Conservation (phyloP, 371 early-diverging fungal species). For the Phascolomyces articulosus region DNA sequence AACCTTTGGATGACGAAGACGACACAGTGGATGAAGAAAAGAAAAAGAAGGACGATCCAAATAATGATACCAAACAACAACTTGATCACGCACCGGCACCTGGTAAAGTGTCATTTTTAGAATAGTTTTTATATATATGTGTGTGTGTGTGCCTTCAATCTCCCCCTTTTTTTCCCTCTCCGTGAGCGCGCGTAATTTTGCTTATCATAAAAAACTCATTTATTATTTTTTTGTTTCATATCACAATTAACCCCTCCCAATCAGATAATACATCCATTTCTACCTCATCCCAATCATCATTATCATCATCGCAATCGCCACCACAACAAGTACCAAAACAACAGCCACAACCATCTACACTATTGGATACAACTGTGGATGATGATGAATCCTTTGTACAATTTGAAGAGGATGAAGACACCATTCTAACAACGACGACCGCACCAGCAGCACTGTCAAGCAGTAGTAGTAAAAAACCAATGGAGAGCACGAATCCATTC, state of each 20-base stretch:
- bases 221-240: no score
- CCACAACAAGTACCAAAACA: slow-evolving; percentile 8
- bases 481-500: not conserved
- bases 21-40: not conserved
- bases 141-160: no score
- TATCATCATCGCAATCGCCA: not conserved
- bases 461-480: not conserved
- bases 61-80: not conserved
- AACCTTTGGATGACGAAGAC: slow-evolving; percentile 26
- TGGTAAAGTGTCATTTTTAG: not conserved
- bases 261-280: not conserved
- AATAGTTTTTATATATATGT: no score
- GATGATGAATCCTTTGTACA: slow-evolving; percentile 48
- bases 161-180: no score
- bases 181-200: no score
- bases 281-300: not conserved
- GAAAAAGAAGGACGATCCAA: not conserved
- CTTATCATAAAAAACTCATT: no score
- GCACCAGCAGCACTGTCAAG: no score
- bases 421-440: slow-evolving; percentile 7
- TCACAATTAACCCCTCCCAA: not conserved
- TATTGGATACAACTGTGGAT: not conserved
- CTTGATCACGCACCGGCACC: not conserved
- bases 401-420: slow-evolving; percentile 53
- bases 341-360: not conserved